phyloP scores from a whole-genome alignment of 768 basidiomycete genomes.

The Tricholoma bakamatsutake region DNA sequence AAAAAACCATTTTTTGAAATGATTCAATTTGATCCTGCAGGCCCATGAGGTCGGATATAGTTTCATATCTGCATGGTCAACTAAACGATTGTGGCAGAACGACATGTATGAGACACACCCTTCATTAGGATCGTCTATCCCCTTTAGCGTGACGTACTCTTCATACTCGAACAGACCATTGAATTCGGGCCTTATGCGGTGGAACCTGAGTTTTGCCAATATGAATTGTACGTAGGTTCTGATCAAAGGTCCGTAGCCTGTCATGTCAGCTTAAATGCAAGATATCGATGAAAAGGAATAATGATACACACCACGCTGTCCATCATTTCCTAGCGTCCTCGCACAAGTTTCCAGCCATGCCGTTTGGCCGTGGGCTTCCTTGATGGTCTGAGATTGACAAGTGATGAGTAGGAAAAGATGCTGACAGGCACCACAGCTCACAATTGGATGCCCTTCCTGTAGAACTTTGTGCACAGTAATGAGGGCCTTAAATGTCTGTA shows the following conservation, averaged over 20 bases:
- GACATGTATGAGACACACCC: constrained; percentile 57
- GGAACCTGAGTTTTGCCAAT: constrained; percentile 92
- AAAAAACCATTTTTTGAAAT: constrained; percentile 96
- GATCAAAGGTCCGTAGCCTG: constrained; percentile 91
- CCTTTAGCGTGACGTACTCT: constrained; percentile 95
- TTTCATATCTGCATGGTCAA: constrained; percentile 71
- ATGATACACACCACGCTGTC: constrained; percentile 56
- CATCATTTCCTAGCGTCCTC: constrained; percentile 75
- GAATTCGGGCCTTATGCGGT: constrained; percentile 93
- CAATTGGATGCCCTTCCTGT: constrained; percentile 95
- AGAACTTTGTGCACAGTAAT: constrained; percentile 97
- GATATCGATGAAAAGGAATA: not conserved
- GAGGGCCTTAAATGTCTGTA: constrained; percentile 97
- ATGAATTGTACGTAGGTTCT: constrained; percentile 95
- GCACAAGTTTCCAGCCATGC: constrained; percentile 98
- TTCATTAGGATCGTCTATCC: constrained; percentile 98
- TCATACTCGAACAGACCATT: constrained; percentile 99
- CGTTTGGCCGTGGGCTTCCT: constrained; percentile 95
- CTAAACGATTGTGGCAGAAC: constrained; percentile 7
- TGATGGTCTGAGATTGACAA: constrained; percentile 65
- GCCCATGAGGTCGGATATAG: constrained; percentile 95
- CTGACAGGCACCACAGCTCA: constrained; percentile 28
- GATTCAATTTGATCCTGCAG: constrained; percentile 98
- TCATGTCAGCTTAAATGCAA: constrained; percentile 2
- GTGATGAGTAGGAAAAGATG: not conserved